Percentiles rank a stretch among this genome's conserved stretches.
Evolutionary conservation across 2,329 filamentous ascomycete species (phyloP).

Genomic region (Claviceps africana): DNA sequence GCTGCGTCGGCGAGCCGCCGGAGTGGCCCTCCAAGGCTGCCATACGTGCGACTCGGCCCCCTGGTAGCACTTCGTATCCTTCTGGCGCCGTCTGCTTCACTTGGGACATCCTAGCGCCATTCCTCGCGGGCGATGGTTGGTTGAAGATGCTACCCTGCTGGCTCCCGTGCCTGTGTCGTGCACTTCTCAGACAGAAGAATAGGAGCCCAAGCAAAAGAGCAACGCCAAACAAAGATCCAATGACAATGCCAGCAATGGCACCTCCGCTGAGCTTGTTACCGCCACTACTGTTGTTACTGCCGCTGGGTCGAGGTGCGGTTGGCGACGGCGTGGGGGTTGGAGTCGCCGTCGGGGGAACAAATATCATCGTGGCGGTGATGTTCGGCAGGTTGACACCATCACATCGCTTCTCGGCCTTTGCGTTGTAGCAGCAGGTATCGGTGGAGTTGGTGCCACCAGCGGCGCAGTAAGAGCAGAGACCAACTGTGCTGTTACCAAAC

Average conservation of each 20-base stretch:
- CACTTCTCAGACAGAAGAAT: constrained; percentile 46
- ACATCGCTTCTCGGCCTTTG: constrained; percentile 62
- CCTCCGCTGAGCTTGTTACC: constrained; percentile 54
- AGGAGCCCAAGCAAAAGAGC: constrained; percentile 55
- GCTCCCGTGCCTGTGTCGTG: constrained; percentile 41
- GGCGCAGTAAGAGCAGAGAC: constrained; percentile 77
- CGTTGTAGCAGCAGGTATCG: constrained; percentile 84
- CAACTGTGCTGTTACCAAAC: constrained; percentile 54
- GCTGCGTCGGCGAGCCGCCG: constrained; percentile 43
- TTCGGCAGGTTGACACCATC: constrained; percentile 63
- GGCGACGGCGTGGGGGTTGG: constrained; percentile 19
- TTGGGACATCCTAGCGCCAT: constrained; percentile 29
- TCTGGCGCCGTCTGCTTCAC: constrained; percentile 23
- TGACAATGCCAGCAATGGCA: constrained; percentile 77
- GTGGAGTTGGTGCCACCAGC: constrained; percentile 78
- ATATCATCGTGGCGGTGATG: constrained; percentile 54
- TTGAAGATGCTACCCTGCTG: constrained; percentile 70
- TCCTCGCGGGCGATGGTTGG: constrained; percentile 64
- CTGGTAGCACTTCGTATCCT: constrained; percentile 64
- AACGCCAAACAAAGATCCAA: constrained; percentile 62
- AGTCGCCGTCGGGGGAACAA: constrained; percentile 34
- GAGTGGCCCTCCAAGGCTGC: constrained; percentile 73
- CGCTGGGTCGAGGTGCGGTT: constrained; percentile 11
- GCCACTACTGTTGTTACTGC: constrained; percentile 14
- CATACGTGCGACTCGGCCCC: constrained; percentile 88